Evolutionary conservation across 2,329 filamentous ascomycete species (phyloP), one percentile per base, ranked within the genome.

Genomic region (Chalara sp.): DNA sequence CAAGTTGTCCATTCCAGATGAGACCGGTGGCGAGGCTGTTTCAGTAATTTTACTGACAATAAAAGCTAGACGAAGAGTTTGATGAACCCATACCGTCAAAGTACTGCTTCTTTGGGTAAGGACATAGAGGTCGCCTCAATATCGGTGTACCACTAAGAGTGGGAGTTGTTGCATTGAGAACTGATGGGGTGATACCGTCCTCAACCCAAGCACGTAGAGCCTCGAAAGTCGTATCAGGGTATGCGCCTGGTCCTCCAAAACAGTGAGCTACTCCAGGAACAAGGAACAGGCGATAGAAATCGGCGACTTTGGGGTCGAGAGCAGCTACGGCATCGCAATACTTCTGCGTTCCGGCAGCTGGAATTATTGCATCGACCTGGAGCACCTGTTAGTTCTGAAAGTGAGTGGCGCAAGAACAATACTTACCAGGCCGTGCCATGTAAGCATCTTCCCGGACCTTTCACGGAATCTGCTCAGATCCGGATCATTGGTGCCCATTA

Each of bases 231-330:
- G 12, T 43, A 21, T 8, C 8, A 21, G 66, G 66, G 43, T 58
- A 51, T 8, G 53, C 56, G 1, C 65, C 62, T 4, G 44, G 32
- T 1, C 67, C 68, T 8, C 60, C 57, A 11, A 39, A 50, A 53
- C 68, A 70, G 51, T 70, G 68, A 0, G 45, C 56, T 5, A 69
- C 44, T 1, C 68, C 68, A 0, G 68, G 63, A 6, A 63, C 59
- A 8, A 57, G 48, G 40, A 66, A 70, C 12, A 61, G 56, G 5
- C 66, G 58, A 46, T 63, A 70, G 50, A 65, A 70, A 10, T 64
- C 53, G 30, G 61, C 54, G 1, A 65, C 49, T 1, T 61, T 53
- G 1, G 53, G 52, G n/a, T 57, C 55, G 1, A 57, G 28, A 5
- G 44, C 53, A 11, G 49, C 47, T 4, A 63, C 61, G 6, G 50